Conservation (phyloP, 2,329 filamentous ascomycete species). For the Allantophomopsis cytisporea region DNA sequence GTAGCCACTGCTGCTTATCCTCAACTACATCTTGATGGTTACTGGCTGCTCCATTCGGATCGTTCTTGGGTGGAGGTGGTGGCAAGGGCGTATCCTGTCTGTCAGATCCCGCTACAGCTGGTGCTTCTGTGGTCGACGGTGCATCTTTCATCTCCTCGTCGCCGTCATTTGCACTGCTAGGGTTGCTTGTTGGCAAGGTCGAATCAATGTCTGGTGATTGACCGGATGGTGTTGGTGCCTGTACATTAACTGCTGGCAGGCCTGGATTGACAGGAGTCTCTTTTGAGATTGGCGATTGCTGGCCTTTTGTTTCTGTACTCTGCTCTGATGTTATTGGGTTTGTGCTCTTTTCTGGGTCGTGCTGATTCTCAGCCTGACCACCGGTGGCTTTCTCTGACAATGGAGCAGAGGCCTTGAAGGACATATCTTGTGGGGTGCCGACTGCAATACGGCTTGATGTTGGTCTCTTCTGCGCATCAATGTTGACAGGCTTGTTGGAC, state of each 20-base stretch:
- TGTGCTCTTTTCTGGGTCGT: conserved; percentile 7
- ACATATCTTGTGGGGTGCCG: too few species aligned
- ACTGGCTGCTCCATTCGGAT: conserved; percentile 2
- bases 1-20: conserved; percentile 30
- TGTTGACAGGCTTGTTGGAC: conserved; percentile 27
- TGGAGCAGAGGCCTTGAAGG: too few species aligned
- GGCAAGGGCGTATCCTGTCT: conserved; percentile 4
- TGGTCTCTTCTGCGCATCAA: too few species aligned
- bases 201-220: conserved; percentile 4
- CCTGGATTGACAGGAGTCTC: conserved; percentile 1
- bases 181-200: too few species aligned
- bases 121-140: conserved; percentile 9
- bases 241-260: conserved; percentile 11
- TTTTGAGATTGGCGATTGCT: too few species aligned
- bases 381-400: too few species aligned
- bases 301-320: conserved; percentile 2
- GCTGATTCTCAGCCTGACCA: too few species aligned
- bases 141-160: conserved; percentile 13
- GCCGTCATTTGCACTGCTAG: conserved; percentile 3
- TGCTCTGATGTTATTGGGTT: too few species aligned
- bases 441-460: too few species aligned
- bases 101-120: conserved; percentile 7
- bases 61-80: conserved; percentile 6
- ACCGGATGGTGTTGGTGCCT: conserved; percentile 5
- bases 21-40: conserved; percentile 10